Conservation (phyloP, 345 rosid genomes). For the Salix purpurea region DNA sequence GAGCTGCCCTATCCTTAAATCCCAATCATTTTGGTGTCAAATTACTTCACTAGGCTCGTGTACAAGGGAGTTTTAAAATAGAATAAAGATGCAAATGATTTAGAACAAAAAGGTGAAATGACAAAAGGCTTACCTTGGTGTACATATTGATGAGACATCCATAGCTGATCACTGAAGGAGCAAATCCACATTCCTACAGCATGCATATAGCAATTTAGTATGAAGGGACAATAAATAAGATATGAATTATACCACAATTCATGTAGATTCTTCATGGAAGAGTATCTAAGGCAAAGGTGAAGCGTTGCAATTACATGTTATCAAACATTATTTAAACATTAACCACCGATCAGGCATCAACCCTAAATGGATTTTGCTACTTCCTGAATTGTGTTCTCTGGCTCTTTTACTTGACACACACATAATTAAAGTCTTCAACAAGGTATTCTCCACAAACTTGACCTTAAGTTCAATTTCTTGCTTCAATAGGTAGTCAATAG, state of each 20-base stretch:
- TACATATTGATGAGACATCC: conserved; percentile 91
- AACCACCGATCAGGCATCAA: too few relatives aligned
- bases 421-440: too few relatives aligned
- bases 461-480: too few relatives aligned
- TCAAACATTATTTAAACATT: background rate
- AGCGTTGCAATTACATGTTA: background rate
- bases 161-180: conserved; percentile 78
- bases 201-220: conserved; percentile 9
- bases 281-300: background rate
- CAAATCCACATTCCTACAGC: conserved; percentile 81
- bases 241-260: background rate
- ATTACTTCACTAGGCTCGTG: background rate
- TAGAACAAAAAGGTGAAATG: background rate
- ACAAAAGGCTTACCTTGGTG: conserved; percentile 49
- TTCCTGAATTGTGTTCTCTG: too few relatives aligned
- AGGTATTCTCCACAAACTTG: too few relatives aligned
- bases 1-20: background rate
- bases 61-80: background rate
- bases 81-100: background rate
- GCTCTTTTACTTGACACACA: too few relatives aligned
- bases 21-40: background rate
- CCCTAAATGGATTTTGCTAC: too few relatives aligned
- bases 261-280: background rate
- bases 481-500: too few relatives aligned
- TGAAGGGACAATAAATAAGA: background rate